Base-by-base conservation (phyloP, 208 protist genomes). In the Crithidia sp. region DNA sequence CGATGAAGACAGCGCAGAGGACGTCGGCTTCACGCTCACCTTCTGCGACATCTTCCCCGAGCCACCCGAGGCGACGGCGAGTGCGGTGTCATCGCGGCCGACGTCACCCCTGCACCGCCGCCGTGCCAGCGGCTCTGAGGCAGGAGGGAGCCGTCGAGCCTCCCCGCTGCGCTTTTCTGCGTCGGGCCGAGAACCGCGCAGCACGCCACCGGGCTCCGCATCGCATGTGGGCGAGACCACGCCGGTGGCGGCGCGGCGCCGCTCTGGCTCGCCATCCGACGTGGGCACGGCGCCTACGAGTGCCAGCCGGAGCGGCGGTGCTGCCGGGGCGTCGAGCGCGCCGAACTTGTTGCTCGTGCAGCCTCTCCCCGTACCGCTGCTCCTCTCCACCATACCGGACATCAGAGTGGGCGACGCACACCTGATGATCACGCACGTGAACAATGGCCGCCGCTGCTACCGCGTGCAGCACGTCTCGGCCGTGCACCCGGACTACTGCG, bases 371-470 rank as follows among this genome's bases (percentile, higher is more conserved):
- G 62, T 96, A 7, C 92, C 92, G 17, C 74, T 96, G 64, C 79
- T 95, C 39, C 79, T 93, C 37, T 93, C 90, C 13, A 39, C 62
- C 16, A 86, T 96, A 17, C 71, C 83, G 1, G 77, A 72, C 1
- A 74, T 94, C 2, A 37, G 58, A 7, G 82, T 86, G 5, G 87
- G 92, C 2, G 92, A 96, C 57, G 79, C 73, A 6, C 92, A 96
- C 66, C 67, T 96, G n/a, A 84, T 92, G 71, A 83, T 96, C 50
- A 92, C 92, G 28, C 89, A 94, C 64, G 77, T 86, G 2, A 83
- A 84, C 55, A 71, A 37, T 16, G 78, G 61, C 41, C 56, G 40
- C 67, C 84, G 86, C 10, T 84, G 79, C 36, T 96, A 95, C 71
- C 67, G 90, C 1, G 82, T 94, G 39, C 81, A 83, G 60, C 76